These are phyloP conservation scores for Hammondia hammondi DNA, from an alignment of 169 alveolate genomes.

Conservation along the genomic window DNA sequence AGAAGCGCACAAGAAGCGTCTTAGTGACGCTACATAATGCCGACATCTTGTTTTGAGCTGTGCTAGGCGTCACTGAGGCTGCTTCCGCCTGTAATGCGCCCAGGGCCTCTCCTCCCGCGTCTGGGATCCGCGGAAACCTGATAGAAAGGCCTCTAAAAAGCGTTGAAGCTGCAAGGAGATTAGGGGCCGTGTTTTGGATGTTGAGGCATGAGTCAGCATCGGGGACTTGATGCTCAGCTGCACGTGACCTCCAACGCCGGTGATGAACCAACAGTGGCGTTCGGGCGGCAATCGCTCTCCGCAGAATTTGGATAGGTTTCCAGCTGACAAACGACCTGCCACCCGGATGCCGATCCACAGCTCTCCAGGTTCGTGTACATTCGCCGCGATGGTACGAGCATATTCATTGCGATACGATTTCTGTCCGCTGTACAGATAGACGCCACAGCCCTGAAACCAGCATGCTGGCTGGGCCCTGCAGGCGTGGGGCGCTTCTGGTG, in stretches of 20 bases:
- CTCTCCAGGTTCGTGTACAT: too few relatives aligned
- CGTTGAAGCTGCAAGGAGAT: neutral
- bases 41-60: conserved; percentile 17
- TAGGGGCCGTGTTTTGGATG: neutral
- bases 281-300: neutral
- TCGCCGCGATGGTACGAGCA: neutral
- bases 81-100: too few relatives aligned
- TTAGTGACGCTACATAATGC: conserved; percentile 42
- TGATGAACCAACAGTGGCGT: neutral
- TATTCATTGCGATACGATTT: neutral
- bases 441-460: neutral
- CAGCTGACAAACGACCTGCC: neutral
- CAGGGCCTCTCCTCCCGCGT: too few relatives aligned
- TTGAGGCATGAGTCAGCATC: neutral
- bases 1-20: conserved; percentile 33
- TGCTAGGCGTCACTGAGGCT: neutral
- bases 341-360: too few relatives aligned
- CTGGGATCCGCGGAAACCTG: too few relatives aligned
- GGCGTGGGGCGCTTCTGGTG: conserved; percentile 2
- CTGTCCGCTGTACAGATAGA: neutral
- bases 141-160: neutral
- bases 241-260: neutral
- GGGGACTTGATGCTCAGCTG: neutral
- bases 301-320: too few relatives aligned
- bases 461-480: neutral